Conservation (phyloP, 2,329 filamentous ascomycete species). For the Aspergillus persii region DNA sequence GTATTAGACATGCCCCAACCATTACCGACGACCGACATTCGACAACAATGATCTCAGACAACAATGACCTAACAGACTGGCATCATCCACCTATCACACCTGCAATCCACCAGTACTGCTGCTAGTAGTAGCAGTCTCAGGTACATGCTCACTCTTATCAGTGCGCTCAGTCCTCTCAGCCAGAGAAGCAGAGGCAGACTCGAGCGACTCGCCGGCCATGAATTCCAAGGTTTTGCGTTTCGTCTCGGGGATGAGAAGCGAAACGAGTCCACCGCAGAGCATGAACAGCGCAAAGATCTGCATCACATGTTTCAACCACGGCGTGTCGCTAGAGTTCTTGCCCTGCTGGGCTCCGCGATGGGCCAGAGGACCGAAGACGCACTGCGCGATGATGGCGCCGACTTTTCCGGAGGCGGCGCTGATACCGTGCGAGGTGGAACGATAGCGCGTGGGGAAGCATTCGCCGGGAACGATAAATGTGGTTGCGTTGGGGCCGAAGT, state of each 20-base stretch:
- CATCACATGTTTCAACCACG: constrained; percentile 72
- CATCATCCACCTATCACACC: too few relatives aligned
- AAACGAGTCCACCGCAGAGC: constrained; percentile 67
- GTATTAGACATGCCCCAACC: too few relatives aligned
- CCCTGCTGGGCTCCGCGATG: constrained; percentile 49
- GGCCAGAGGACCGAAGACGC: constrained; percentile 62
- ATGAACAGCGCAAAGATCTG: constrained; percentile 79
- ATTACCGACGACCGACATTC: too few relatives aligned
- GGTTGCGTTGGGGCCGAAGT: constrained; percentile 56
- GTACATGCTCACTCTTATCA: too few relatives aligned
- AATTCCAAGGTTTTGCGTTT: constrained; percentile 72
- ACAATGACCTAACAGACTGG: too few relatives aligned
- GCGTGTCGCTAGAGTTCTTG: constrained; percentile 52
- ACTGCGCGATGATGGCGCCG: constrained; percentile 66
- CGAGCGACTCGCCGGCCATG: constrained; percentile 59
- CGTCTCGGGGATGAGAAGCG: constrained; percentile 73
- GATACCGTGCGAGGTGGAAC: constrained; percentile 64
- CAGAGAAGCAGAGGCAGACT: not conserved
- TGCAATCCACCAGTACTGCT: too few relatives aligned
- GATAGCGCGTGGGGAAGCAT: constrained; percentile 63
- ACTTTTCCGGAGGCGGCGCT: constrained; percentile 67
- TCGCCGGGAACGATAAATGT: constrained; percentile 65
- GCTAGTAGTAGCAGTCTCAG: too few relatives aligned
- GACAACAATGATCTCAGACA: too few relatives aligned
- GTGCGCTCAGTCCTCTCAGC: not conserved